Evolutionary conservation across 306 rosid species (phyloP).

Genomic region (Morella rubra): DNA sequence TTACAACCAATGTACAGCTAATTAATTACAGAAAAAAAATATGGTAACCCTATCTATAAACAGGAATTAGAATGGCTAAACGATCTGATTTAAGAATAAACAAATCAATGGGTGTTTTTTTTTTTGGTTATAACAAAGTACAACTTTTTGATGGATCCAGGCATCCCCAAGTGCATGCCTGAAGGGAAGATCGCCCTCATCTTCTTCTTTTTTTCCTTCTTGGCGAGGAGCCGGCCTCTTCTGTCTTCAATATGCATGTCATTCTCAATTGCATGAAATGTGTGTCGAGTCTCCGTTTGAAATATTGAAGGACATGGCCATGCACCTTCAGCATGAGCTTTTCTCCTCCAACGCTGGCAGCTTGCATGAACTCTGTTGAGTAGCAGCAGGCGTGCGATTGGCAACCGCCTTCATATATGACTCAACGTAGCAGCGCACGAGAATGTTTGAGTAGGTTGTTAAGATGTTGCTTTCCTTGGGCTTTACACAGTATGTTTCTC

Average conservation of each 20-base stretch:
- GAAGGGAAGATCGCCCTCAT: neutral
- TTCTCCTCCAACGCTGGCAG: neutral
- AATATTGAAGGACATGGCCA: neutral
- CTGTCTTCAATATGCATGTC: neutral
- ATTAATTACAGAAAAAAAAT: too few species aligned
- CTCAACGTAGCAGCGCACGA: slow-evolving; percentile 67
- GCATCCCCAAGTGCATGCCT: neutral
- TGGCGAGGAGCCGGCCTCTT: too few species aligned
- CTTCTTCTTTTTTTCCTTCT: too few species aligned
- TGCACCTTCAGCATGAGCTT: neutral
- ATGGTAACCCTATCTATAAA: too few species aligned
- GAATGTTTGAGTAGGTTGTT: slow-evolving; percentile 66
- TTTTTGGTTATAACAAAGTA: neutral
- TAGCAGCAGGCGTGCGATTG: neutral
- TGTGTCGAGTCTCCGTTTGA: neutral
- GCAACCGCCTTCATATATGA: neutral
- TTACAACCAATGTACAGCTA: too few species aligned
- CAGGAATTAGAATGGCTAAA: neutral
- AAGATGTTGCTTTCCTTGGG: slow-evolving; percentile 60
- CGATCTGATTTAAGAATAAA: neutral
- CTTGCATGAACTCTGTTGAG: neutral
- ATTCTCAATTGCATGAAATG: neutral
- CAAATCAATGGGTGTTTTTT: neutral
- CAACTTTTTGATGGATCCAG: neutral
- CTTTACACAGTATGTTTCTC: slow-evolving; percentile 59